These are phyloP conservation scores for Umbelopsis sp. DNA, from an alignment of 192 early-diverging fungal genomes.

Conservation along the genomic window DNA sequence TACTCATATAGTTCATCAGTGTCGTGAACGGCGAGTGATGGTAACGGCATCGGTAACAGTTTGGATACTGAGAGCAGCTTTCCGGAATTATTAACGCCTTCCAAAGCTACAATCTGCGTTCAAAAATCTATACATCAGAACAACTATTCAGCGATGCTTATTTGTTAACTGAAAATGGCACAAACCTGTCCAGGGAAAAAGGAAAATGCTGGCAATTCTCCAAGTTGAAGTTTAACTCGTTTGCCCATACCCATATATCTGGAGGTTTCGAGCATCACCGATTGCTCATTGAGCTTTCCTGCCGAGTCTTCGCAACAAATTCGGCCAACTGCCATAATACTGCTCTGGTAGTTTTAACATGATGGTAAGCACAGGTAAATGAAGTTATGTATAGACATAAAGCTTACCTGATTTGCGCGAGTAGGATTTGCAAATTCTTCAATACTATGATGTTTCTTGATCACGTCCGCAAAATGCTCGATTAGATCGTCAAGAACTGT, in stretches of 20 bases:
- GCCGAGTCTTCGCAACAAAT: slow-evolving; percentile 72
- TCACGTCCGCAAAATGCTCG: slow-evolving; percentile 52
- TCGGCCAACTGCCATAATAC: slow-evolving; percentile 73
- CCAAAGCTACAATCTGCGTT: slow-evolving; percentile 63
- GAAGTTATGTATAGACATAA: background rate
- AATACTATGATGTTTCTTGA: slow-evolving; percentile 34
- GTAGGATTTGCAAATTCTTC: slow-evolving; percentile 40
- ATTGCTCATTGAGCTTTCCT: slow-evolving; percentile 68
- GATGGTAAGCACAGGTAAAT: slow-evolving; percentile 39
- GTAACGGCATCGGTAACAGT: slow-evolving; percentile 59
- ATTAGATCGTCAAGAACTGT: slow-evolving; percentile 57
- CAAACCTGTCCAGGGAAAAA: slow-evolving; percentile 86
- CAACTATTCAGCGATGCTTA: background rate
- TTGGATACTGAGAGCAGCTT: slow-evolving; percentile 55
- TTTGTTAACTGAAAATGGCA: background rate
- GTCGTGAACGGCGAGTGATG: slow-evolving; percentile 47
- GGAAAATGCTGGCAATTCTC: slow-evolving; percentile 56
- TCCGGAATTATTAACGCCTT: slow-evolving; percentile 66
- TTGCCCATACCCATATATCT: slow-evolving; percentile 70
- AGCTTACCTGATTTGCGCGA: slow-evolving; percentile 29
- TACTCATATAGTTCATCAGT: slow-evolving; percentile 49
- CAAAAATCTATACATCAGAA: background rate
- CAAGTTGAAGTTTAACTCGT: slow-evolving; percentile 69
- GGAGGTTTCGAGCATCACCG: slow-evolving; percentile 84
- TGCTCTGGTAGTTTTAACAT: slow-evolving; percentile 48